Base-by-base conservation (phyloP, 208 protist genomes). In the Hexamita inflata region DNA sequence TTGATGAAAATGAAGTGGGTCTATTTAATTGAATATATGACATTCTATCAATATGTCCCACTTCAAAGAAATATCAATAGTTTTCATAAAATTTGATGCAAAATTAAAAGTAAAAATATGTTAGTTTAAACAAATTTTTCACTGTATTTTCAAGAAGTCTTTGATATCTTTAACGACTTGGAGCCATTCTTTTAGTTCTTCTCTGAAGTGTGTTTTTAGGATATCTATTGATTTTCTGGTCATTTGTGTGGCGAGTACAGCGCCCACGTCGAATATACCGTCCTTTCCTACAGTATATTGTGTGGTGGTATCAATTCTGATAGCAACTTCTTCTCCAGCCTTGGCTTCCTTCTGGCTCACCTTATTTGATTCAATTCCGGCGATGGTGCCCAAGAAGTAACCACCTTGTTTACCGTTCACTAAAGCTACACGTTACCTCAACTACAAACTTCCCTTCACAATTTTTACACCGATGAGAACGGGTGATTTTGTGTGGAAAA, bases 381-480 rank as follows among this genome's bases (percentile, higher is more conserved):
- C 70, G 28, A 86, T 53, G 39, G 39, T 62, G 26, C 82, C 74
- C 38, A 80, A 7, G 24, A 32, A 53, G 24, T 75, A 26, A 57
- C 75, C 38, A 35, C 41, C 45, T 26, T 30, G 80, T 0, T n/a
- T n/a, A n/a, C n/a, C n/a, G n/a, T n/a, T n/a, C n/a, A n/a, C n/a
- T 0, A 91, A 80, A 75, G 83, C 87, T 35, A 98, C 79, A 58
- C 93, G 94, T 7, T 94, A 95, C 58, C 92, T 91, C 13, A 88
- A 75, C 59, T 86, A 86, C 57, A 99, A 86, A 45, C 90, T 86
- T 26, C 96, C 95, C n/a, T 93, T 89, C 57, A 90, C 81, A 30
- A 99, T 88, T 29, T 82, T 78, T 39, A 97, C 87, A 62, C 95
- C 95, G 13, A 98, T 49, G 76, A 99, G 90, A 74, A 99, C 96